Conservation (phyloP, 2,329 filamentous ascomycete genomes). For the Lithohypha guttulata region DNA sequence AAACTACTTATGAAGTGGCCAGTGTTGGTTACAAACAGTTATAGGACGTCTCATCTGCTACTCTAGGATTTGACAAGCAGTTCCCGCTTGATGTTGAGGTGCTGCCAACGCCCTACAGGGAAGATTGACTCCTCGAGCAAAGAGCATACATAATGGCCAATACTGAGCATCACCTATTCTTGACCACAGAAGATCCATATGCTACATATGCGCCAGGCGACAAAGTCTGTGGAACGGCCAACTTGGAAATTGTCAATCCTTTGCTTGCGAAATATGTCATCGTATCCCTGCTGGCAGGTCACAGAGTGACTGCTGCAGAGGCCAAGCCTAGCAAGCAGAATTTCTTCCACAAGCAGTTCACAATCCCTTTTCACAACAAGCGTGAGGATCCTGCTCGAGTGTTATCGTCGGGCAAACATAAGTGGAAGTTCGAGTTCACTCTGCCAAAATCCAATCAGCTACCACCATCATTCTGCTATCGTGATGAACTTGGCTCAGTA, state of each 20-base stretch:
- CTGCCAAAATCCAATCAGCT: conserved; percentile 3
- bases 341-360: conserved; percentile 8
- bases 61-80: too few relatives aligned
- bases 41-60: too few relatives aligned
- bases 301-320: neutral
- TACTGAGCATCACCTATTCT: neutral
- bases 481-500: conserved; percentile 1
- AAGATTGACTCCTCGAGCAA: too few relatives aligned
- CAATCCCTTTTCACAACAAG: conserved; percentile 3
- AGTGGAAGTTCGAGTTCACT: conserved; percentile 5
- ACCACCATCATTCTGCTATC: conserved; percentile 8
- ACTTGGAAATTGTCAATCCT: neutral
- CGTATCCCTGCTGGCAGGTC: neutral
- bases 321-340: neutral
- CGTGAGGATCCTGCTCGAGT: neutral
- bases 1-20: too few relatives aligned
- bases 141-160: neutral
- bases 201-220: conserved; percentile 7
- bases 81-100: too few relatives aligned
- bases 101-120: too few relatives aligned
- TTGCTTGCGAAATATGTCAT: conserved; percentile 4
- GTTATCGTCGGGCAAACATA: conserved; percentile 3
- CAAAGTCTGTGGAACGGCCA: conserved; percentile 7
- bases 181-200: conserved; percentile 8
- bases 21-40: too few relatives aligned